These are phyloP conservation scores for Brassica balearica DNA, from an alignment of 441 rosid species.

Conservation along the genomic window DNA sequence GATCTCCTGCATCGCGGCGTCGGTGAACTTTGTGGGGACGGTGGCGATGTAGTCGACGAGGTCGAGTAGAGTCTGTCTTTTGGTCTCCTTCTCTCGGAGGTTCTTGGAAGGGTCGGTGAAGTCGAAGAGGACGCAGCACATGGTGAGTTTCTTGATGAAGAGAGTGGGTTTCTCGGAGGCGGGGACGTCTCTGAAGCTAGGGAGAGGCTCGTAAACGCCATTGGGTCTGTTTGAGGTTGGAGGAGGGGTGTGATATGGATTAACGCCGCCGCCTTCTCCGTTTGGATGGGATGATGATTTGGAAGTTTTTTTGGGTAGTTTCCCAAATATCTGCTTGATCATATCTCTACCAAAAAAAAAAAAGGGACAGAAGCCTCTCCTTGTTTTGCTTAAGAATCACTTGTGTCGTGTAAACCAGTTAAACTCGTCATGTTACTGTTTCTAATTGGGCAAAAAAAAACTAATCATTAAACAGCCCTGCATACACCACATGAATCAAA, in stretches of 20 bases:
- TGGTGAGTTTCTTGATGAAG: constrained; percentile 68
- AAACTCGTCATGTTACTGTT: constrained; percentile 31
- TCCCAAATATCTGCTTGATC: constrained; percentile 89
- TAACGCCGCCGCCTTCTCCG: constrained; percentile 51
- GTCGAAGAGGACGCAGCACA: constrained; percentile 80
- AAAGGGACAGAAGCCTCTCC: not conserved
- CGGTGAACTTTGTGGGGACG: constrained; percentile 67
- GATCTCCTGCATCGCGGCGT: constrained; percentile 80
- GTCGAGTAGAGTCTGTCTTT: constrained; percentile 80
- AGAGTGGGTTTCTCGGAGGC: constrained; percentile 73
- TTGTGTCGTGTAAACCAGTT: constrained; percentile 24
- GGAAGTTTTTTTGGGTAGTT: constrained; percentile 80
- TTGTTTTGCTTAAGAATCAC: not conserved
- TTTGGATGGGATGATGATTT: constrained; percentile 60
- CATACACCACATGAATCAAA: constrained; percentile 21
- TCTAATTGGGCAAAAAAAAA: constrained; percentile 8
- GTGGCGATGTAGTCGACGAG: constrained; percentile 78
- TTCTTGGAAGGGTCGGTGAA: constrained; percentile 75
- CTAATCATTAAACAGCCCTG: constrained; percentile 41
- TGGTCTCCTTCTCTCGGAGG: constrained; percentile 79
- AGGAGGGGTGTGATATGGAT: constrained; percentile 53
- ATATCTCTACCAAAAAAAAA: constrained; percentile 49
- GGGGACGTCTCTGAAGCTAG: constrained; percentile 79
- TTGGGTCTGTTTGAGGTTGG: constrained; percentile 51
- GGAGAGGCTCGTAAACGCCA: constrained; percentile 64